Base-by-base conservation (phyloP, 176 grass and related monocot species). In the Poa pratensis region DNA sequence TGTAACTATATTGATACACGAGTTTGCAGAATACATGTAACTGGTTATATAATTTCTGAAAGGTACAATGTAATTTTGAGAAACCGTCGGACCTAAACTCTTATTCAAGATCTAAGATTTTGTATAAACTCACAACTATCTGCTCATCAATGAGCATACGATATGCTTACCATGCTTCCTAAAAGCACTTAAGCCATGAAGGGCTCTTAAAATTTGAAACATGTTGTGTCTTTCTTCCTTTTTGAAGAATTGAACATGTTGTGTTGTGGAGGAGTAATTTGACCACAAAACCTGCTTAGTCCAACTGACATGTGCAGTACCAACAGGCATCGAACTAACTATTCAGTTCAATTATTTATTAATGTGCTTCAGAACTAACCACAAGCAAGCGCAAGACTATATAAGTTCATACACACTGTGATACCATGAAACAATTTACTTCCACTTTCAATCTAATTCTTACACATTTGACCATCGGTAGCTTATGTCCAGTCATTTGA, bases 341-440 rank as follows among this genome's bases (percentile, higher is more conserved):
- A 26, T 58, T 24, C 9, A 17, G 1, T 67, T 67, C 20, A 42
- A 59, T 78, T 39, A 39, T 27, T 74, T 50, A 78, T 78, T 78
- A 42, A 24, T 42, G 12, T 60, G 11, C 75, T 59, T 40, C 53
- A 59, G 13, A 77, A 60, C 0, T 1, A 78, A 60, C 9, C 32
- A 77, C 20, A 40, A 77, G 54, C 12, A 60, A 42, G 23, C 1
- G 20, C 37, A 53, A 32, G 30, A 53, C 18, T 55, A 37, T 11
- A 11, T 12, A 76, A 76, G 28, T 35, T 55, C 5, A 51, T 51
- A 16, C 4, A 34, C 73, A 76, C 34, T 53, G 27, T 53, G 48
- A 54, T 76, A 76, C 28, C 9, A 55, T 53, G 64, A 55, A 35
- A 55, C 9, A 55, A 76, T 76, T 55, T 76, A 55, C 18, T 35